Evolutionary conservation across 2,329 filamentous ascomycete genomes (phyloP).

Genomic region (Raffaelea albimanens): DNA sequence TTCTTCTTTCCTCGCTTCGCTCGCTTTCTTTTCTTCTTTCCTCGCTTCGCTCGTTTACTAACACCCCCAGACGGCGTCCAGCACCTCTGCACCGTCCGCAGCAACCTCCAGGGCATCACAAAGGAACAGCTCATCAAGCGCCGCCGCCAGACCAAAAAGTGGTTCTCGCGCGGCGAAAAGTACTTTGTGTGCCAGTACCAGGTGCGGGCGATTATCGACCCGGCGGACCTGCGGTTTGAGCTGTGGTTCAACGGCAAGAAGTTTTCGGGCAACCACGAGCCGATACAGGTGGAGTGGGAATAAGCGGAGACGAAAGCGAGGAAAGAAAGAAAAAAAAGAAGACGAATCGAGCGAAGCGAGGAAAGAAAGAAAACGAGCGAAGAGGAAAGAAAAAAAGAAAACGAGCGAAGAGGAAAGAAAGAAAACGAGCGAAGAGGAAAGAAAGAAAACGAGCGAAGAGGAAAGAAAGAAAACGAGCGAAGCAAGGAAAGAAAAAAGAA

Average conservation of each 20-base stretch:
- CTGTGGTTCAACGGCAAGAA: constrained; percentile 31
- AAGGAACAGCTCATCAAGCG: constrained; percentile 25
- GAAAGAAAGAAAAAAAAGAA: background rate
- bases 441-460: background rate
- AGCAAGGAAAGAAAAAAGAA: background rate
- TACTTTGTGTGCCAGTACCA: constrained; percentile 34
- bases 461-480: background rate
- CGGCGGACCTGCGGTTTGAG: constrained; percentile 40
- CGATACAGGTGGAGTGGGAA: constrained; percentile 25
- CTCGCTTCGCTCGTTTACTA: background rate
- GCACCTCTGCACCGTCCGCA: constrained; percentile 27
- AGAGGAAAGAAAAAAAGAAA: background rate
- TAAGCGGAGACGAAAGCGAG: constrained; percentile 1
- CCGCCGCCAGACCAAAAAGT: constrained; percentile 25
- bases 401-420: background rate
- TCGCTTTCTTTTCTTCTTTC: background rate
- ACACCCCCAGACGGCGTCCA: background rate
- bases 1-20: too few species aligned
- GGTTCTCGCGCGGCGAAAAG: constrained; percentile 23
- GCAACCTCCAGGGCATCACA: constrained; percentile 28
- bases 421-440: too few species aligned
- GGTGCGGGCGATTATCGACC: constrained; percentile 39
- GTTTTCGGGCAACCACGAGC: constrained; percentile 29
- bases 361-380: background rate
- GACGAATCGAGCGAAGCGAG: background rate